A percentile compares a stretch with the other conserved stretches of the same genome.
These are phyloP conservation scores for Dalbergia cochinchinensis DNA, from an alignment of 306 rosid genomes.

Conservation along the genomic window DNA sequence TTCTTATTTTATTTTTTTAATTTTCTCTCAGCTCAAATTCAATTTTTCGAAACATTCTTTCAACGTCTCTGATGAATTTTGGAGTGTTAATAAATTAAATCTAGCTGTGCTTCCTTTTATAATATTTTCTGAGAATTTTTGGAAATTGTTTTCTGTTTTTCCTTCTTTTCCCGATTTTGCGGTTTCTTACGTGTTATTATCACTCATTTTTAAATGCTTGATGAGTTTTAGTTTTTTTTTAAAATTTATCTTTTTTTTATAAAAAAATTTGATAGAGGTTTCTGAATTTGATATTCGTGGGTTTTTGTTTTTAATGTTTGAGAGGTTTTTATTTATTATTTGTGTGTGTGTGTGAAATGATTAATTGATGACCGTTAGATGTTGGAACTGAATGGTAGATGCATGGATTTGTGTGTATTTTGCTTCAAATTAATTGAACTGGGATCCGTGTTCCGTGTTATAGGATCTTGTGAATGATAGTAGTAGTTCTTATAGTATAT, in stretches of 20 bases:
- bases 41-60: background rate
- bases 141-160: no score
- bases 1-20: background rate
- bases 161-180: no score
- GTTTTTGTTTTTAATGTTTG: background rate
- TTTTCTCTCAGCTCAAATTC: background rate
- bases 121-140: background rate
- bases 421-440: slow-evolving; percentile 12
- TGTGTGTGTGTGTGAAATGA: background rate
- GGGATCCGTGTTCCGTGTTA: background rate
- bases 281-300: background rate
- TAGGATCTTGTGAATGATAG: background rate
- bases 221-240: background rate
- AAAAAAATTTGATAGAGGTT: background rate
- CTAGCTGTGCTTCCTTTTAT: background rate
- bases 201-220: background rate
- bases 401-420: background rate
- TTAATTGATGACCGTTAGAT: background rate
- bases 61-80: background rate
- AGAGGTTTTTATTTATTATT: no score
- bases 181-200: no score
- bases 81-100: background rate
- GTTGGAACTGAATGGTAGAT: background rate
- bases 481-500: background rate
- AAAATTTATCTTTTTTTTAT: no score